Evolutionary conservation across 371 early-diverging fungal species (phyloP).

Genomic region (Batkoa obscura): DNA sequence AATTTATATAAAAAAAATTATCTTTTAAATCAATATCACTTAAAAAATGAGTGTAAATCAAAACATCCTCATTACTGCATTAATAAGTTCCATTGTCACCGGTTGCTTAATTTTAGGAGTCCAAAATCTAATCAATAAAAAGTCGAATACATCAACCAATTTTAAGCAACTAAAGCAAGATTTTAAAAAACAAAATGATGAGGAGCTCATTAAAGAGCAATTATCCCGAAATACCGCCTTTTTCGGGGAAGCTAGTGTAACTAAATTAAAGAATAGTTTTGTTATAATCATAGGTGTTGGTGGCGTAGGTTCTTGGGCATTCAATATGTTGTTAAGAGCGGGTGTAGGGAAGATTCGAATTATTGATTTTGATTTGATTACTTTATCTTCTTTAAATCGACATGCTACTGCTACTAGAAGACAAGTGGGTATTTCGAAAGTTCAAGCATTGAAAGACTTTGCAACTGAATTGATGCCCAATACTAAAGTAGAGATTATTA

Average conservation of each 20-base stretch:
- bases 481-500: constrained; percentile 50
- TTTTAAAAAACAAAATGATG: too few relatives aligned
- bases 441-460: constrained; percentile 43
- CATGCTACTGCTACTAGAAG: constrained; percentile 76
- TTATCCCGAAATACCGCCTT: constrained; percentile 66
- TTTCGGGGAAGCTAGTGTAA: constrained; percentile 58
- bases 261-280: constrained; percentile 41
- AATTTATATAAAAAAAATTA: too few relatives aligned
- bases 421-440: constrained; percentile 83
- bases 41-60: too few relatives aligned
- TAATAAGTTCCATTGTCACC: too few relatives aligned
- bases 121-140: too few relatives aligned
- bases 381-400: constrained; percentile 72
- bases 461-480: constrained; percentile 59
- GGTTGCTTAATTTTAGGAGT: too few relatives aligned
- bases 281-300: constrained; percentile 90
- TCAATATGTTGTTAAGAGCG: constrained; percentile 72
- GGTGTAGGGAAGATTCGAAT: constrained; percentile 74
- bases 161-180: too few relatives aligned
- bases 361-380: constrained; percentile 92
- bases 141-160: too few relatives aligned
- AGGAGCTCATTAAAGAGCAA: constrained; percentile 60
- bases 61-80: too few relatives aligned
- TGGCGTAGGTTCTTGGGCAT: constrained; percentile 85
- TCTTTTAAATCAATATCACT: too few relatives aligned